Percentiles rank a stretch among this genome's conserved stretches.
These are phyloP conservation scores for Psophocarpus tetragonolobus DNA, from an alignment of 306 rosid species.

Conservation along the genomic window DNA sequence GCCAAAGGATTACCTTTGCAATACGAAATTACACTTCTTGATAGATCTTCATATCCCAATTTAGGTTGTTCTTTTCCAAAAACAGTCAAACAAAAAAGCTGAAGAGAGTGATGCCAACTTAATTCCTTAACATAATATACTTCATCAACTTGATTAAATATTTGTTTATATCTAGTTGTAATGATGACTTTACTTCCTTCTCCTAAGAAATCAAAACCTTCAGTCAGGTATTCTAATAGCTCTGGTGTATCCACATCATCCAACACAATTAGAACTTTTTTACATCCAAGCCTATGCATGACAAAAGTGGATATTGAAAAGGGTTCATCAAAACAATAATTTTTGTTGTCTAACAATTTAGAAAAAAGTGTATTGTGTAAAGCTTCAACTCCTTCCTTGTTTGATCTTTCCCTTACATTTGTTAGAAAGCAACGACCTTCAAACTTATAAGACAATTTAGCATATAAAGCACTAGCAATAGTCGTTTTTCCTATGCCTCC, in stretches of 20 bases:
- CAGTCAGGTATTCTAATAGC: neutral
- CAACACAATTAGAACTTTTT: neutral
- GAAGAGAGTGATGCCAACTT: neutral
- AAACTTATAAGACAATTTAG: neutral
- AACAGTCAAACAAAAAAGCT: slow-evolving; percentile 31
- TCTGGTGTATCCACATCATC: neutral
- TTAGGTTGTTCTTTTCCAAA: slow-evolving; percentile 13
- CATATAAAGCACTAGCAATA: too few relatives aligned
- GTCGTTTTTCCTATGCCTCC: too few relatives aligned
- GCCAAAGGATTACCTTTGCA: slow-evolving; percentile 7
- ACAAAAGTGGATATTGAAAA: neutral
- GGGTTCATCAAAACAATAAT: neutral
- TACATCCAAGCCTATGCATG: neutral
- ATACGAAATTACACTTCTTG: neutral
- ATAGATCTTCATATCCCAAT: slow-evolving; percentile 16
- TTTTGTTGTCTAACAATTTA: neutral
- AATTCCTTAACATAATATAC: neutral
- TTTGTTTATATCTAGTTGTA: too few relatives aligned
- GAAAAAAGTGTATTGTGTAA: neutral
- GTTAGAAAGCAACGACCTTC: neutral
- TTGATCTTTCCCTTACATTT: too few relatives aligned
- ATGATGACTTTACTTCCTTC: too few relatives aligned
- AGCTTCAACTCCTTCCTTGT: neutral
- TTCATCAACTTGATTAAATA: too few relatives aligned
- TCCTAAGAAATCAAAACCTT: too few relatives aligned